A percentile compares a stretch with the other conserved stretches of the same genome.
Conservation (phyloP, 306 rosid genomes). For the Sindora glabra region DNA sequence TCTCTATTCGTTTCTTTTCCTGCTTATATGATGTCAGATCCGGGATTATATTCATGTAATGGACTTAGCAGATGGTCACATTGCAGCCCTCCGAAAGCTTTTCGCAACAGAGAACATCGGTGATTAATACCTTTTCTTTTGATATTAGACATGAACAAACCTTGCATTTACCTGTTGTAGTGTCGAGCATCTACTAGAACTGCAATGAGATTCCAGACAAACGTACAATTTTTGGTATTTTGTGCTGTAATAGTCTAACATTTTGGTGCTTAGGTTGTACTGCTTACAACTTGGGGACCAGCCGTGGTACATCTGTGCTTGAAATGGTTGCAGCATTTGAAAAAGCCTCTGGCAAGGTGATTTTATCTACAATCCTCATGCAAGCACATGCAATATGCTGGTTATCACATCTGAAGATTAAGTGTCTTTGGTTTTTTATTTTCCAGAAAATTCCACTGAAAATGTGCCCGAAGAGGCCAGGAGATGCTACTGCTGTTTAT, state of each 20-base stretch:
- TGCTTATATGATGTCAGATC: slow-evolving; percentile 32
- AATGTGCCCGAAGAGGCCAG: slow-evolving; percentile 62
- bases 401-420: neutral
- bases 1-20: too few relatives aligned
- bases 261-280: slow-evolving; percentile 51
- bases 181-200: neutral
- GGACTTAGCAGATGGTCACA: slow-evolving; percentile 89
- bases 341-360: slow-evolving; percentile 71
- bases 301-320: slow-evolving; percentile 70
- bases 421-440: neutral
- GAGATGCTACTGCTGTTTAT: slow-evolving; percentile 79
- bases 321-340: slow-evolving; percentile 76
- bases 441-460: slow-evolving; percentile 62
- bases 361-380: neutral
- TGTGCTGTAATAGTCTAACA: neutral
- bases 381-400: neutral
- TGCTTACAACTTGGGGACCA: slow-evolving; percentile 78
- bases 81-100: slow-evolving; percentile 73
- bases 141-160: neutral
- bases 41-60: slow-evolving; percentile 84
- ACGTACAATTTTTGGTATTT: too few relatives aligned
- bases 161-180: neutral
- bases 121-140: slow-evolving; percentile 1
- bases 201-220: neutral
- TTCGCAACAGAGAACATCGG: slow-evolving; percentile 49